These are phyloP conservation scores for Hordeum marinum DNA, from an alignment of 176 grass and related monocot species.

Conservation along the genomic window DNA sequence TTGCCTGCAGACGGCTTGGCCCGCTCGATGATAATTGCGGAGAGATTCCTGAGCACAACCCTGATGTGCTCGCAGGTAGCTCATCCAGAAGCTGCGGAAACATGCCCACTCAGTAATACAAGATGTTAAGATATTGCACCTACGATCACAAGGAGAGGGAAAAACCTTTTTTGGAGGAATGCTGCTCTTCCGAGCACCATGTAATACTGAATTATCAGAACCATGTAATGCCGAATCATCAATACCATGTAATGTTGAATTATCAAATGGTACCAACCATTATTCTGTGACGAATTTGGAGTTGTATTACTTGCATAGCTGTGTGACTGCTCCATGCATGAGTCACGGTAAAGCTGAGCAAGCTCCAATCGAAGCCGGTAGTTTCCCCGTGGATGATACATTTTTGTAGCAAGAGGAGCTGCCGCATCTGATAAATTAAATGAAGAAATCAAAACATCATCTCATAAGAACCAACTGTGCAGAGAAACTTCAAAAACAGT, in stretches of 20 bases:
- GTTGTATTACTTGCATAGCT: neutral
- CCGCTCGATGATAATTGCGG: slow-evolving; percentile 26
- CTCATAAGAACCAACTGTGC: neutral
- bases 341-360: slow-evolving; percentile 47
- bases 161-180: slow-evolving; percentile 42
- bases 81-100: slow-evolving; percentile 20
- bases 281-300: slow-evolving; percentile 25
- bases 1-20: slow-evolving; percentile 9
- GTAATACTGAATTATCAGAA: slow-evolving; percentile 9
- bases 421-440: slow-evolving; percentile 50
- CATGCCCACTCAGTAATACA: slow-evolving; percentile 13
- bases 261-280: slow-evolving; percentile 25
- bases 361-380: slow-evolving; percentile 52
- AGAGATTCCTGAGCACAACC: slow-evolving; percentile 16
- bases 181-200: slow-evolving; percentile 25
- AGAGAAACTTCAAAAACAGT: neutral
- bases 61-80: slow-evolving; percentile 17
- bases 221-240: slow-evolving; percentile 13
- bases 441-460: slow-evolving; percentile 4
- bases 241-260: slow-evolving; percentile 11
- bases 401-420: slow-evolving; percentile 71
- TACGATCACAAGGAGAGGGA: neutral
- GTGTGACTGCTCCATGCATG: slow-evolving; percentile 31
- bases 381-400: slow-evolving; percentile 65
- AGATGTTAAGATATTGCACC: slow-evolving; percentile 11